Conservation (phyloP, 2,329 filamentous ascomycete species). For the Penicillium psychrosexuale region DNA sequence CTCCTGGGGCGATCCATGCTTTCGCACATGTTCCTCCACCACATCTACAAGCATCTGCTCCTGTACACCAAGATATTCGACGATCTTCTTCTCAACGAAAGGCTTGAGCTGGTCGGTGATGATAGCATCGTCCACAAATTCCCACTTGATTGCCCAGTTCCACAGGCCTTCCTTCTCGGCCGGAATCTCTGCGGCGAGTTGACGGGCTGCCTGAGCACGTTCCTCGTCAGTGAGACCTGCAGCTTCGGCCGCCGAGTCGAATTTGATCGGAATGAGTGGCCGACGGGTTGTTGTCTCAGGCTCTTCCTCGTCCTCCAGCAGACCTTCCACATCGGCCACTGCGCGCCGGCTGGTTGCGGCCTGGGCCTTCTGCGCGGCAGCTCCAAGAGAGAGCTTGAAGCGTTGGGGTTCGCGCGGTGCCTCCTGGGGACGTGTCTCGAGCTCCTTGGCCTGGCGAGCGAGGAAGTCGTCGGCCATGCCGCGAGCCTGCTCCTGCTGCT, state of each 20-base stretch:
- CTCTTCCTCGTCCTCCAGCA: conserved; percentile 93
- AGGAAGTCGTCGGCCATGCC: conserved; percentile 90
- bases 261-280: conserved; percentile 77
- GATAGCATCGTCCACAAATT: conserved; percentile 76
- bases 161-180: conserved; percentile 81
- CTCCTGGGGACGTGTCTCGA: conserved; percentile 49
- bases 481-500: conserved; percentile 71
- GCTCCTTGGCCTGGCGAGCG: conserved; percentile 75
- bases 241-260: conserved; percentile 66
- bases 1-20: conserved; percentile 70
- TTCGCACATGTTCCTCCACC: conserved; percentile 80
- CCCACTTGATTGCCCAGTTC: conserved; percentile 92
- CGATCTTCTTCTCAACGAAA: conserved; percentile 97
- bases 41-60: conserved; percentile 94
- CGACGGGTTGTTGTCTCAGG: conserved; percentile 65
- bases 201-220: conserved; percentile 72
- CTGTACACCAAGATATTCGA: conserved; percentile 93
- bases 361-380: conserved; percentile 72
- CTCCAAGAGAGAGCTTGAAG: conserved; percentile 91
- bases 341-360: conserved; percentile 65
- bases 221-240: conserved; percentile 80
- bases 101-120: conserved; percentile 83
- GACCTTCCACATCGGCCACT: conserved; percentile 87
- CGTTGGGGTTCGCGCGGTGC: conserved; percentile 60
- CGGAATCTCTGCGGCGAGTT: conserved; percentile 86